Percentiles rank a stretch among this genome's conserved stretches.
Conservation (phyloP, 2,329 filamentous ascomycete genomes). For the Rutstroemia sp. region DNA sequence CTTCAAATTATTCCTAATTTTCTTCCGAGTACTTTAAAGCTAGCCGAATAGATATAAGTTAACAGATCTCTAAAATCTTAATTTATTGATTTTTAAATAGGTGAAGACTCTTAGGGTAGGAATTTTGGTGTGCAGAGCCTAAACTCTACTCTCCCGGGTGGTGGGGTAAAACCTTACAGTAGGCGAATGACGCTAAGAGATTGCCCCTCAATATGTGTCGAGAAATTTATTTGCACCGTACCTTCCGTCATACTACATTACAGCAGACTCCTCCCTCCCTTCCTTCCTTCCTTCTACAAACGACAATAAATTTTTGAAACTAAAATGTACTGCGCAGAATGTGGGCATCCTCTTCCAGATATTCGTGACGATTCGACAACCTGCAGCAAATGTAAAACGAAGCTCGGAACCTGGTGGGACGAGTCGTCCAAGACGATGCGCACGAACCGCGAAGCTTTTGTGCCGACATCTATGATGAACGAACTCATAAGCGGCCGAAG, state of each 20-base stretch:
- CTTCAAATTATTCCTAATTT: no score
- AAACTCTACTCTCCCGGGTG: no score
- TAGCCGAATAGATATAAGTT: no score
- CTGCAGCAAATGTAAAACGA: constrained; percentile 28
- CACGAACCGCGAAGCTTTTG: constrained; percentile 26
- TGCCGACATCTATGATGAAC: constrained; percentile 7
- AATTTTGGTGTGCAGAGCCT: no score
- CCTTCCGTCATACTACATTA: neutral
- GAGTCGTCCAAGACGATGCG: constrained; percentile 25
- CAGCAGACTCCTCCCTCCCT: neutral
- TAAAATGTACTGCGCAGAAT: constrained; percentile 27
- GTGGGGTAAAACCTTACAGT: no score
- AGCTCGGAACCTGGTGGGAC: constrained; percentile 28
- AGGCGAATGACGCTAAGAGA: neutral
- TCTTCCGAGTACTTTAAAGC: no score
- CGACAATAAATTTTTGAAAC: neutral
- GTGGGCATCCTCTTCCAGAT: constrained; percentile 22
- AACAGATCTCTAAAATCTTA: no score
- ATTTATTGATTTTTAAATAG: no score
- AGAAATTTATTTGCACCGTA: neutral
- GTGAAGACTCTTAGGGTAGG: no score
- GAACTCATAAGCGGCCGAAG: constrained; percentile 5
- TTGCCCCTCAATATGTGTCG: neutral
- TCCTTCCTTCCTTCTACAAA: neutral
- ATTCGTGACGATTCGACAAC: constrained; percentile 22